These are phyloP conservation scores for Tetrapisispora arboricola DNA, from an alignment of 805 yeast genomes.

Conservation along the genomic window DNA sequence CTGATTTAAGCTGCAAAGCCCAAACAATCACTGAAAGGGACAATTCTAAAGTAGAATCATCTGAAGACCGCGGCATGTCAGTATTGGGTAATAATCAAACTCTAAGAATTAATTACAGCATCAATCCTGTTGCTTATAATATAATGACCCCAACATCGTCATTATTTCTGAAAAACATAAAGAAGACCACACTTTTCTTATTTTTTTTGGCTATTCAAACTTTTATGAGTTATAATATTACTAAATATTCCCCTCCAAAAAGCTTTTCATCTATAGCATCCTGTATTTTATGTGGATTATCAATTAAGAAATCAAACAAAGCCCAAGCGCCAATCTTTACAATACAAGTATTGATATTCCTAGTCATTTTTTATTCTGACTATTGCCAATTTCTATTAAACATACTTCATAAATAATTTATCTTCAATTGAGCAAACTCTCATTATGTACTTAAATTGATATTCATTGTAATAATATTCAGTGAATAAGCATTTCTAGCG, in stretches of 20 bases:
- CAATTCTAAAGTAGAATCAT: not conserved
- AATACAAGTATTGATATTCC: not conserved
- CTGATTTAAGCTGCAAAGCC: too few species aligned
- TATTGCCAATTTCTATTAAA: not conserved
- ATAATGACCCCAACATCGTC: not conserved
- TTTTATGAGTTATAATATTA: not conserved
- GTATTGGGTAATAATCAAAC: not conserved
- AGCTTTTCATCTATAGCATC: constrained; percentile 5
- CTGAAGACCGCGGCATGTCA: not conserved
- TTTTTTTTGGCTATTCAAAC: not conserved
- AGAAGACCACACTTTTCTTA: too few species aligned
- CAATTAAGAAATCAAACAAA: constrained; percentile 3
- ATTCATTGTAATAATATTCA: too few species aligned
- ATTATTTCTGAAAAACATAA: not conserved
- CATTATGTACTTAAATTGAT: too few species aligned
- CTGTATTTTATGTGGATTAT: constrained; percentile 9
- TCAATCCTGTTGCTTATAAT: not conserved
- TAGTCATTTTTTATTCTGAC: not conserved
- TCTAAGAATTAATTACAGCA: not conserved
- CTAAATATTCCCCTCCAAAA: not conserved
- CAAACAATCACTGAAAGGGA: not conserved
- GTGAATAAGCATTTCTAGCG: too few species aligned
- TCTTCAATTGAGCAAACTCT: too few species aligned
- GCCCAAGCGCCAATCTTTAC: not conserved
- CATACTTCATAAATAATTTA: not conserved